Base-by-base conservation (phyloP, 345 rosid species). In the Rhizophora mangle region DNA sequence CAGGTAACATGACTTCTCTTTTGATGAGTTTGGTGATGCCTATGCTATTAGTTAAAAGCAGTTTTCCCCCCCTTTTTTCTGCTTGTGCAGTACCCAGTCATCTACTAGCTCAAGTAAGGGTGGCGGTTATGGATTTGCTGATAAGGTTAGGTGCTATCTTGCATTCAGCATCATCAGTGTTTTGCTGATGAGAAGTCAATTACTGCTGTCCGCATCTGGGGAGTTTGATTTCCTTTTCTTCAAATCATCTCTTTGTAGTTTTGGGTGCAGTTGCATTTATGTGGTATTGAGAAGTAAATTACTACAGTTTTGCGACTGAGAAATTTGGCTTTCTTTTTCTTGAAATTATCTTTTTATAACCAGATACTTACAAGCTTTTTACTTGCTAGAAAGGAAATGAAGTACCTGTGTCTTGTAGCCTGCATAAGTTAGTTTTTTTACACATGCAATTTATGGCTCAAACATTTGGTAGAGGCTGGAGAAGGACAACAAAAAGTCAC, bases 51-150 rank as follows among this genome's bases (percentile, higher is more conserved):
- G 37, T 52, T 27, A 22, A 58, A 68, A 65, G 34, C 24, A 47
- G 21, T 8, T n/a, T 10, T 21, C 46, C 64, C 63, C 8, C 21
- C 18, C 60, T 64, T 74, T 21, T 61, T 70, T 63, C 52, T 26
- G 37, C 8, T 31, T 36, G 29, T 85, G 79, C 88, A 95, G 98
- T 76, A 1, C 63, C 22, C 92, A 82, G 68, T 80, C 91, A 46
- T 77, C 91, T 30, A 63, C 88, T 62, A 80, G 82, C 81, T 72
- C 97, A 47, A 85, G 74, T 71, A 92, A 87, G 84, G 84, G 94
- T 64, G 84, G 86, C 13, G 94, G 99, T 69, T 95, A 95, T 72
- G 99, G 99, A 71, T 92, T 90, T 81, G 97, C 99, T 46, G 99
- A 95, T 75, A 95, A 95, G 99, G 99, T 95, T 76, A 76, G 87